phyloP scores from a whole-genome alignment of 164 flowering plant genomes.

The Pachysandra terminalis region DNA sequence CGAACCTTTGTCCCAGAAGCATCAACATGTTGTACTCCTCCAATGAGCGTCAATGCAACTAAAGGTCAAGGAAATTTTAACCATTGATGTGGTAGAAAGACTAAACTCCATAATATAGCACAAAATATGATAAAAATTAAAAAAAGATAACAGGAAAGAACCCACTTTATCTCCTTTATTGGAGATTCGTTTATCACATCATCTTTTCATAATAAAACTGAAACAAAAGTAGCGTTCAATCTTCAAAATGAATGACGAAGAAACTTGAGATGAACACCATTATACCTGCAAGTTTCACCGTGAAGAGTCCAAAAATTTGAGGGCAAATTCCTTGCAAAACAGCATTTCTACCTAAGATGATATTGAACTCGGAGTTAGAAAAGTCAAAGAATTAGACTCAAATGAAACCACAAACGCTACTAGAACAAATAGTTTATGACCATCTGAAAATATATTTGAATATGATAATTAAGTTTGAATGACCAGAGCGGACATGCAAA shows the following conservation, averaged over 20 bases:
- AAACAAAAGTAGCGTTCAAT: neutral
- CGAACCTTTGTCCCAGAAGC: constrained; percentile 95
- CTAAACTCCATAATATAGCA: neutral
- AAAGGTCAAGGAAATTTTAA: constrained; percentile 13
- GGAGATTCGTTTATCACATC: neutral
- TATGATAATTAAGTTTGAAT: neutral
- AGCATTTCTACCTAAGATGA: constrained; percentile 75
- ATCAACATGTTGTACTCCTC: constrained; percentile 98
- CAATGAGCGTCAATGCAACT: constrained; percentile 91
- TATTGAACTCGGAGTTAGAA: neutral
- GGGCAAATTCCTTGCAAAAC: constrained; percentile 90
- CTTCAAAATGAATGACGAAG: constrained; percentile 1
- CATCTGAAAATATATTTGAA: neutral
- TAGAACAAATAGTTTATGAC: neutral
- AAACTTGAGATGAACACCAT: neutral
- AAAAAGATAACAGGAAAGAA: neutral
- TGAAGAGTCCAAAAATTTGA: constrained; percentile 93
- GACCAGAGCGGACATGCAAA: neutral
- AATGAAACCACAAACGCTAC: neutral
- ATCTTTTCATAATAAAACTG: neutral
- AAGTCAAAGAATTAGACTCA: neutral
- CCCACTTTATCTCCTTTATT: neutral
- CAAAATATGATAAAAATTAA: no score
- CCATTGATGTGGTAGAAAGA: neutral
- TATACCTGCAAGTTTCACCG: constrained; percentile 94